Percentiles rank a stretch among this genome's conserved stretches.
These are phyloP conservation scores for Citrullus colocynthis DNA, from an alignment of 306 rosid species.

Conservation along the genomic window DNA sequence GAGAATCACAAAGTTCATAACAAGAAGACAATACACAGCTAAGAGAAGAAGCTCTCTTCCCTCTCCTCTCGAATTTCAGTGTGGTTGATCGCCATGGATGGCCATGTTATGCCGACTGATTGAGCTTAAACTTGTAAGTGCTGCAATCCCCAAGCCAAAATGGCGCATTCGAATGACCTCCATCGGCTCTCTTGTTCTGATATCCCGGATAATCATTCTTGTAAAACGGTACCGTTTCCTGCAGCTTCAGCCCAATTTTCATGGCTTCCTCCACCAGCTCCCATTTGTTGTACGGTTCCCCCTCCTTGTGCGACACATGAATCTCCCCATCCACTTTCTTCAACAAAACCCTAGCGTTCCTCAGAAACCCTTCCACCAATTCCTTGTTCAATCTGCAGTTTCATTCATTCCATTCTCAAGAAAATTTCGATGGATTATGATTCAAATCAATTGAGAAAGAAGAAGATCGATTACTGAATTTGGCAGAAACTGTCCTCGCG, in stretches of 20 bases:
- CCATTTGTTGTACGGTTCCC: slow-evolving; percentile 68
- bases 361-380: slow-evolving; percentile 49
- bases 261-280: slow-evolving; percentile 42
- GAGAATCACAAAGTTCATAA: background rate
- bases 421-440: background rate
- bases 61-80: background rate
- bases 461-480: slow-evolving; percentile 36
- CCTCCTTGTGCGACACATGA: slow-evolving; percentile 63
- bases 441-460: background rate
- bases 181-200: slow-evolving; percentile 67
- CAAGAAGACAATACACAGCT: background rate
- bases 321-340: slow-evolving; percentile 57
- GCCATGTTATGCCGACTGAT: slow-evolving; percentile 6
- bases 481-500: slow-evolving; percentile 58
- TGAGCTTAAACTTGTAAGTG: slow-evolving; percentile 52
- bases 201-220: slow-evolving; percentile 56
- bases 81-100: background rate
- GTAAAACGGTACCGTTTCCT: slow-evolving; percentile 32
- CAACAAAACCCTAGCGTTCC: slow-evolving; percentile 40
- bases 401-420: background rate
- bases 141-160: slow-evolving; percentile 33
- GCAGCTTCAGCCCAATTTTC: slow-evolving; percentile 37
- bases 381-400: slow-evolving; percentile 57
- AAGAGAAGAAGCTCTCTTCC: background rate
- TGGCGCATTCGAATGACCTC: slow-evolving; percentile 12